Conservation (phyloP, 805 yeast genomes). For the Teunomyces kruisii region DNA sequence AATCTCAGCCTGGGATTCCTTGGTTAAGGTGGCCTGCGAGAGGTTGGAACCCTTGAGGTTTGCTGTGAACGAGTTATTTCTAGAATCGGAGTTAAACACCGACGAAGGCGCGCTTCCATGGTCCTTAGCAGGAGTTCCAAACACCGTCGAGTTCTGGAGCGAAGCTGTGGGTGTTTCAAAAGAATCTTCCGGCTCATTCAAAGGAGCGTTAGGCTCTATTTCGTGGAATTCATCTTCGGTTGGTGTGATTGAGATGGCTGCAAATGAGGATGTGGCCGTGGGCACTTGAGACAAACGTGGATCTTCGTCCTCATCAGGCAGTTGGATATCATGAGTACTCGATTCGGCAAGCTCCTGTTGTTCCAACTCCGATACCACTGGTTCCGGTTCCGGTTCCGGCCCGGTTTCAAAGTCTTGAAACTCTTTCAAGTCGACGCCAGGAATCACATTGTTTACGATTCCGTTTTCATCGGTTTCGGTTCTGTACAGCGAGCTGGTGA, state of each 20-base stretch:
- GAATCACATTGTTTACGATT: constrained; percentile 33
- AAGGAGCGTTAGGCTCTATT: constrained; percentile 3
- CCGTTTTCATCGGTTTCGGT: constrained; percentile 33
- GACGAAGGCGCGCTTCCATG: constrained; percentile 3
- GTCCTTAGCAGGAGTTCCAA: constrained; percentile 3
- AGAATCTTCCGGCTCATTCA: constrained; percentile 12
- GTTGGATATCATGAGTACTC: not conserved
- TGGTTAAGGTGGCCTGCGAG: constrained; percentile 6
- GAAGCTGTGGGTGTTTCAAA: constrained; percentile 27
- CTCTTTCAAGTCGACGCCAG: constrained; percentile 23
- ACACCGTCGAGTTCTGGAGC: constrained; percentile 12
- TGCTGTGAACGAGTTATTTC: constrained; percentile 9
- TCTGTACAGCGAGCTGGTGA: constrained; percentile 20
- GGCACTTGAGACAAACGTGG: constrained; percentile 21
- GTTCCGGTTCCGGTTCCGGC: not conserved
- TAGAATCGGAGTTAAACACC: constrained; percentile 2
- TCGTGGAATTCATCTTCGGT: constrained; percentile 16
- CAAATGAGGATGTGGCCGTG: constrained; percentile 36
- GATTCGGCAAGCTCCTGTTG: too few relatives aligned
- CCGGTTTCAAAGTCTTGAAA: not conserved
- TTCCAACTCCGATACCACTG: too few relatives aligned
- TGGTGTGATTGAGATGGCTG: constrained; percentile 34
- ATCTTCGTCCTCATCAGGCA: constrained; percentile 1
- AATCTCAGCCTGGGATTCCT: constrained; percentile 2
- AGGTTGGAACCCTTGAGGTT: constrained; percentile 6